A percentile compares a stretch with the other conserved stretches of the same genome.
These are phyloP conservation scores for Fusarium nygamai DNA, from an alignment of 2,329 filamentous ascomycete genomes.

Conservation along the genomic window DNA sequence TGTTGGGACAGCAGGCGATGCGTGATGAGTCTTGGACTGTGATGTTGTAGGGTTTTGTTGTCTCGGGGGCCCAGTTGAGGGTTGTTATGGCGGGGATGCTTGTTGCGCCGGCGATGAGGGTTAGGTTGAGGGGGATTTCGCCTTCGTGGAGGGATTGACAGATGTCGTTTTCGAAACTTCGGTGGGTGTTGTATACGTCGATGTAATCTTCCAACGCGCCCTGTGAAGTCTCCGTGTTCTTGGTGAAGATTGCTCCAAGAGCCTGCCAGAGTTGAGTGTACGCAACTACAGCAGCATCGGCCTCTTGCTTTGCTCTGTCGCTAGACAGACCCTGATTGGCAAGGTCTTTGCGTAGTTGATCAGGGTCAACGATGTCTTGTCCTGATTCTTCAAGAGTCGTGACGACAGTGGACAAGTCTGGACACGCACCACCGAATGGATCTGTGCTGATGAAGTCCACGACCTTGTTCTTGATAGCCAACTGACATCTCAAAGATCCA, in stretches of 20 bases:
- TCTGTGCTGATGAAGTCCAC: constrained; percentile 49
- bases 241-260: constrained; percentile 47
- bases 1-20: constrained; percentile 48
- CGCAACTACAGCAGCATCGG: constrained; percentile 41
- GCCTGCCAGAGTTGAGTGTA: constrained; percentile 46
- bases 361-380: constrained; percentile 44
- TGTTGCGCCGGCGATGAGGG: constrained; percentile 46
- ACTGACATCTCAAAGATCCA: constrained; percentile 43
- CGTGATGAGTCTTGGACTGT: constrained; percentile 48
- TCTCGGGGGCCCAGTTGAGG: constrained; percentile 45
- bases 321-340: constrained; percentile 36
- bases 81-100: constrained; percentile 43
- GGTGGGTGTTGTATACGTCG: constrained; percentile 44
- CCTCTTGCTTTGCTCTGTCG: constrained; percentile 30
- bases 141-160: constrained; percentile 48
- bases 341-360: constrained; percentile 42
- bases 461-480: constrained; percentile 46
- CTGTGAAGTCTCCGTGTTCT: constrained; percentile 14
- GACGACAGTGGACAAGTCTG: constrained; percentile 48
- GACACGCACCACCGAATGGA: constrained; percentile 50
- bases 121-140: constrained; percentile 47
- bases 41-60: constrained; percentile 42
- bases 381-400: constrained; percentile 45
- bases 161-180: constrained; percentile 47
- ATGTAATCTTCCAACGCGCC: constrained; percentile 47